phyloP scores from a whole-genome alignment of 2,329 filamentous ascomycete genomes.

The Ascochyta rabiei region DNA sequence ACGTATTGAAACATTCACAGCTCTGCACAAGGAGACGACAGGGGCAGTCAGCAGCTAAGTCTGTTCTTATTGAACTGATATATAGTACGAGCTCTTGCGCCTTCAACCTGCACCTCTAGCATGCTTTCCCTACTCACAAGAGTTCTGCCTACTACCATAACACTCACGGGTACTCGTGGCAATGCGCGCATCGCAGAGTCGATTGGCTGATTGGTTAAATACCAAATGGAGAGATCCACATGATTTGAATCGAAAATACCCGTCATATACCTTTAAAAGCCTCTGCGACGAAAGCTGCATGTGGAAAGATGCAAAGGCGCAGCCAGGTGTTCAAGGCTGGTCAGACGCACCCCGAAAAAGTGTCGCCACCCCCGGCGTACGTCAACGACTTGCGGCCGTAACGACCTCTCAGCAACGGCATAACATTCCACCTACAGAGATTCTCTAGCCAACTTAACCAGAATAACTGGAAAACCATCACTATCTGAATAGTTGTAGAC shows the following conservation, averaged over 20 bases:
- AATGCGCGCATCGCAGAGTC: background rate
- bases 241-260: background rate
- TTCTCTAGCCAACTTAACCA: background rate
- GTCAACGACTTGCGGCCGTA: constrained; percentile 17
- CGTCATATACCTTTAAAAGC: background rate
- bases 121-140: too few relatives aligned
- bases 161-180: background rate
- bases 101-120: too few relatives aligned
- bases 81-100: too few relatives aligned
- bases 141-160: too few relatives aligned
- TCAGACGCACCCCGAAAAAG: background rate
- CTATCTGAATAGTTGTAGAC: background rate
- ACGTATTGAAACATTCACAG: too few relatives aligned
- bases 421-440: background rate
- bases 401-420: background rate
- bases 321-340: background rate
- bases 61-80: too few relatives aligned
- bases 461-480: background rate
- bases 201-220: background rate
- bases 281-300: background rate
- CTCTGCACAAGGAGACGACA: too few relatives aligned
- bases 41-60: too few relatives aligned
- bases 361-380: constrained; percentile 10
- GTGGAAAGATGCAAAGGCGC: background rate
- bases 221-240: background rate